Conservation (phyloP, 2,329 filamentous ascomycete genomes). For the Ophiostoma sp. region DNA sequence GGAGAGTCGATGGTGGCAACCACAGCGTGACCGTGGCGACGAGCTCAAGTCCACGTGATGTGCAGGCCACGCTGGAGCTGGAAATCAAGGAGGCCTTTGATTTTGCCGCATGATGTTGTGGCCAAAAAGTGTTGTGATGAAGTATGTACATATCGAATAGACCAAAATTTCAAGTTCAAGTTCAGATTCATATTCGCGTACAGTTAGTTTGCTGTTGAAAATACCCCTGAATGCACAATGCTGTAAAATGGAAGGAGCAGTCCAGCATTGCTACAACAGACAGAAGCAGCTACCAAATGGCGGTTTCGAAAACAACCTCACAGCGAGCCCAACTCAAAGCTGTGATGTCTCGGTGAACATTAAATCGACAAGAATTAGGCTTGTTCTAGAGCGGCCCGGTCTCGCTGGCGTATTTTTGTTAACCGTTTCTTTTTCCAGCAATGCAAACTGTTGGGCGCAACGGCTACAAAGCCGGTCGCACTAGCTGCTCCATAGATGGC, state of each 20-base stretch:
- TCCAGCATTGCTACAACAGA: background rate
- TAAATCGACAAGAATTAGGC: background rate
- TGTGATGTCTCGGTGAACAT: background rate
- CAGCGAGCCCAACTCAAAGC: background rate
- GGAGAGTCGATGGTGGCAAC: background rate
- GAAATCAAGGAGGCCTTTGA: background rate
- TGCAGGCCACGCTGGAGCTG: background rate
- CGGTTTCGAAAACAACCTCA: background rate
- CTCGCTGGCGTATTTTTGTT: background rate
- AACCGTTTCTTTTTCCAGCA: background rate
- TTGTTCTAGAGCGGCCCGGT: background rate
- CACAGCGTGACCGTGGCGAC: slow-evolving; percentile 3
- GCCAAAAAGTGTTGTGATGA: background rate
- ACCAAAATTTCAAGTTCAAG: background rate
- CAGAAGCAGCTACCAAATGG: background rate
- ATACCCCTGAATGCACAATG: background rate
- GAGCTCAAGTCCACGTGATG: background rate
- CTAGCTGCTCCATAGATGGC: background rate
- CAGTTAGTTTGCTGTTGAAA: background rate
- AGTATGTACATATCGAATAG: background rate
- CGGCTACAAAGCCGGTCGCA: background rate
- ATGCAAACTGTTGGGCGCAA: background rate
- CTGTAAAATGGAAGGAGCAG: background rate
- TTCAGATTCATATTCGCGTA: background rate
- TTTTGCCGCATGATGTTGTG: background rate